Evolutionary conservation across 2,329 filamentous ascomycete species (phyloP), one percentile per base, ranked within the genome.

Genomic region (Tothia fuscella): DNA sequence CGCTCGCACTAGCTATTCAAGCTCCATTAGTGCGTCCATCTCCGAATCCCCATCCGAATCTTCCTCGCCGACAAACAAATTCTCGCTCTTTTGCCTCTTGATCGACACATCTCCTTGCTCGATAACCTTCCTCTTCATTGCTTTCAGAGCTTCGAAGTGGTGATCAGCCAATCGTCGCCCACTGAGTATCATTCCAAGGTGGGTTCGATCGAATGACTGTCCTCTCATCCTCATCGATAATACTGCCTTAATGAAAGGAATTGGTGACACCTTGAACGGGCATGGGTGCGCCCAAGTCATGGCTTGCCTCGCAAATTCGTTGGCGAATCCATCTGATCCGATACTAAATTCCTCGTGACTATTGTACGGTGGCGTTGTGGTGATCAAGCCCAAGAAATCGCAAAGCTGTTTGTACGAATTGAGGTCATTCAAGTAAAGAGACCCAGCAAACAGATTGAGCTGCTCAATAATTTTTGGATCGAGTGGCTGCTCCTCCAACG

Each of bases 401-500:
- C 75, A 79, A 0, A 70, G 51, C 1, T 60, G 53, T 0, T 53
- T 47, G 46, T 84, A 86, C 41, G 82, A 70, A 0, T 58, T 44
- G 32, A 65, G 72, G 0, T 63, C 67, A 0, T 53, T 55, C 7
- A 84, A 61, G 48, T 84, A 85, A 0, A 84, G 62, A 42, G 81
- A 76, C 0, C 80, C 81, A 0, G 81, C 64, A 42, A 86, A 84
- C 0, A 85, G 57, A 32, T 80, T 79, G 0, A 85, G 63, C 43
- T 74, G 63, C 0, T 63, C 56, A 0, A 59, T 53, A 0, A 72
- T 12, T 14, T 41, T 10, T 12, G 26, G 25, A n/a, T n/a, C n/a
- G n/a, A 7, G 50, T 1, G 42, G 51, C 7, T 49, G 53, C 10
- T 48, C 51, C 3, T 54, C 42, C 6, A 21, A 25, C 1, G 35